These are phyloP conservation scores for Catunica adiposa DNA, from an alignment of 2,329 filamentous ascomycete species.

Conservation along the genomic window DNA sequence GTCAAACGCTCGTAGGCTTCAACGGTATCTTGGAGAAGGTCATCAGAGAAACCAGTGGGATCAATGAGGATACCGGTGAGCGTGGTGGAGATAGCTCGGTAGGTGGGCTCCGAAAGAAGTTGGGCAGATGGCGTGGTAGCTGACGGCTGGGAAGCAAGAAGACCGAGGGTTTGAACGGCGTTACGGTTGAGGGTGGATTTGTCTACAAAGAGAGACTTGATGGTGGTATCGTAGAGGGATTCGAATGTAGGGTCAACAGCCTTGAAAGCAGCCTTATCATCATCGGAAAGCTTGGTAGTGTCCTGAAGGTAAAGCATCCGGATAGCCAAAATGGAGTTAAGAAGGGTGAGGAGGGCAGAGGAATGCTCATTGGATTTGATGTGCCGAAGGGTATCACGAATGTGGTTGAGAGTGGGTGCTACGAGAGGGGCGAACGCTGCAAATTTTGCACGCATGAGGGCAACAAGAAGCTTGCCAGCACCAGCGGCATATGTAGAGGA, in stretches of 20 bases:
- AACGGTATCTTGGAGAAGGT: constrained; percentile 27
- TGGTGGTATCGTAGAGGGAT: constrained; percentile 23
- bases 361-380: constrained; percentile 34
- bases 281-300: constrained; percentile 20
- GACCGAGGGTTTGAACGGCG: constrained; percentile 30
- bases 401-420: constrained; percentile 30
- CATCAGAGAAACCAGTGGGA: constrained; percentile 20
- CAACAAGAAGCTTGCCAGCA: constrained; percentile 35
- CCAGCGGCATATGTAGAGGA: constrained; percentile 35
- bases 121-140: constrained; percentile 17
- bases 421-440: constrained; percentile 32
- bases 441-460: constrained; percentile 32
- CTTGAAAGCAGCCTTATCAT: constrained; percentile 25
- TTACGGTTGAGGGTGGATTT: constrained; percentile 27
- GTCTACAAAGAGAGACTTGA: constrained; percentile 20
- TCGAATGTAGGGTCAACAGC: constrained; percentile 24
- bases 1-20: constrained; percentile 26
- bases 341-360: constrained; percentile 33
- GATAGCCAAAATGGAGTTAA: constrained; percentile 35
- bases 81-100: constrained; percentile 23
- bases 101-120: constrained; percentile 22
- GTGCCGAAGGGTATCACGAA: constrained; percentile 34
- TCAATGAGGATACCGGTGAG: constrained; percentile 19
- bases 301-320: constrained; percentile 24
- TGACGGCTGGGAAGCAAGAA: constrained; percentile 27